phyloP scores from a whole-genome alignment of 441 rosid genomes.

The Arabidopsis hybrid region DNA sequence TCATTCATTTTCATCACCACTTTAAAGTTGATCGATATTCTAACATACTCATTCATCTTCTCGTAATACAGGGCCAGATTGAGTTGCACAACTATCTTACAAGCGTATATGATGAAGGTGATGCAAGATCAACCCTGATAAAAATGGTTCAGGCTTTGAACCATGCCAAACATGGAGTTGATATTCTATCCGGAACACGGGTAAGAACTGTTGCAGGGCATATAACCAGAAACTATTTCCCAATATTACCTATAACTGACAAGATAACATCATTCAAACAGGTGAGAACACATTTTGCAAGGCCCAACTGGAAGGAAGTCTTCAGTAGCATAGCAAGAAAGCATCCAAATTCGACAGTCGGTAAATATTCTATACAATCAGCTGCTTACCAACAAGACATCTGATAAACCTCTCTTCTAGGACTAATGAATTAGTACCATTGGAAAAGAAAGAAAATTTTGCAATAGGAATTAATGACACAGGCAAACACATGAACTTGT shows the following conservation, averaged over 20 bases:
- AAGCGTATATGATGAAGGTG: constrained; percentile 97
- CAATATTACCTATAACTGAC: constrained; percentile 24
- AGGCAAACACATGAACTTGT: constrained; percentile 8
- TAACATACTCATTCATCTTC: constrained; percentile 28
- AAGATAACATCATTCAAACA: constrained; percentile 48
- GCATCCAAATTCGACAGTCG: constrained; percentile 85
- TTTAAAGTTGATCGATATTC: neutral
- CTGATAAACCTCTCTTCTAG: constrained; percentile 3
- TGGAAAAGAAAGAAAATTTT: neutral
- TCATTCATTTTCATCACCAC: neutral
- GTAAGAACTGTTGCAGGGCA: constrained; percentile 50
- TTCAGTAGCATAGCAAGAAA: constrained; percentile 78
- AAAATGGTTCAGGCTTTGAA: constrained; percentile 98
- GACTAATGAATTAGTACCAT: neutral
- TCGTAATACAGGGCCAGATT: constrained; percentile 79
- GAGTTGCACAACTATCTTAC: constrained; percentile 97
- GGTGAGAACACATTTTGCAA: constrained; percentile 97
- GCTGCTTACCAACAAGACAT: constrained; percentile 16
- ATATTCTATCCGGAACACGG: constrained; percentile 94
- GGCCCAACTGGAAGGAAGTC: constrained; percentile 96
- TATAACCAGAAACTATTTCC: constrained; percentile 9
- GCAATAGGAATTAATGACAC: constrained; percentile 10
- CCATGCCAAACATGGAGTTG: constrained; percentile 97
- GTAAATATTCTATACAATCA: constrained; percentile 50
- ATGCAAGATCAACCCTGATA: constrained; percentile 94